Evolutionary conservation across 129 eudicot genomes (phyloP), one percentile per base, ranked within the genome.

Genomic region (Flaveria sonorensis): DNA sequence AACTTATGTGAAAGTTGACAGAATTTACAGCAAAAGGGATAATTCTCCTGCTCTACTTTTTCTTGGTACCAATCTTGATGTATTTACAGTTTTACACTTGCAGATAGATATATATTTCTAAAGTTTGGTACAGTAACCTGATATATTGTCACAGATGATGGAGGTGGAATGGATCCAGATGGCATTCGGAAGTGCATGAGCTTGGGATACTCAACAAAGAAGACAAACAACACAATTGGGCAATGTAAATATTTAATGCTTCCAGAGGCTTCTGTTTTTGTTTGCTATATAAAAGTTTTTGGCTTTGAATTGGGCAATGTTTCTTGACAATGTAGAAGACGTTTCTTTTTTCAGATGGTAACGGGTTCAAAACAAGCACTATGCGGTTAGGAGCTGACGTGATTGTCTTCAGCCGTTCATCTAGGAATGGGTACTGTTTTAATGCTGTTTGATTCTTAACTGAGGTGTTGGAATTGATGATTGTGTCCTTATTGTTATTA

Each of bases 91-190:
- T 63, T 62, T 63, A 30, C 14, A 77, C 48, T 56, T 51, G 4
- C 28, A 24, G 13, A 20, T 56, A 6, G 65, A 72, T 48, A 36
- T 43, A 67, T 14, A 6, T 39, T 59, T 76, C 2, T 21, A 6
- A 24, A 72, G 46, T 2, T 61, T 69, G 14, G 68, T 20, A 60
- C 24, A 64, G 18, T 57, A 79, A 18, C 4, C n/a, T 75, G 36
- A 19, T 5, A 70, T 26, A 21, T 24, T 59, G 81, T 19, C 73
- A 46, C 88, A 93, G 98, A 93, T 75, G 96, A 93, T 81, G 97
- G 98, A 36, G 96, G 97, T 74, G 98, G 98, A 81, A 93, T 93
- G 98, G 86, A 91, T 79, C 97, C 98, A 40, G 98, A 90, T 36
- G 72, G 85, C 65, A 79, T 93, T 66, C 86, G 92, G 55, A 93